Percentiles rank a stretch among this genome's conserved stretches.
These are phyloP conservation scores for Polyplosphaeria fusca DNA, from an alignment of 495 filamentous ascomycete genomes.

Conservation along the genomic window DNA sequence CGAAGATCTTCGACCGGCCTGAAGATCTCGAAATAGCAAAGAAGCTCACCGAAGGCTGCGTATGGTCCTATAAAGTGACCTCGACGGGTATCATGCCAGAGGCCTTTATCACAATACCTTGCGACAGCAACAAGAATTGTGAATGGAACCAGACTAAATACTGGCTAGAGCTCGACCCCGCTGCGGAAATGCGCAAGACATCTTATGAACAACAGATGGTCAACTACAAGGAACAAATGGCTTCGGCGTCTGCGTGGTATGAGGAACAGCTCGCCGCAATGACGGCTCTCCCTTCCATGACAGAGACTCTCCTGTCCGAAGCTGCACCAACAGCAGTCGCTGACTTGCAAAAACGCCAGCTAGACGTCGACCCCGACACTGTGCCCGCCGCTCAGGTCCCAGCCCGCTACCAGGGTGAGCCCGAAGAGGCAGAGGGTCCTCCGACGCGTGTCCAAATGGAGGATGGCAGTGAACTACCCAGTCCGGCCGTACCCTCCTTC, in stretches of 20 bases:
- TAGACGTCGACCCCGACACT: background rate
- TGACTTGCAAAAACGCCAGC: constrained; percentile 14
- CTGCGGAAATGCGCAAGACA: background rate
- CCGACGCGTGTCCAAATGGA: constrained; percentile 12
- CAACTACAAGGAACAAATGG: constrained; percentile 11
- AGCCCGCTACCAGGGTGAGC: background rate
- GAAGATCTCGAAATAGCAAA: constrained; percentile 77
- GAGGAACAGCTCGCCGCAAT: constrained; percentile 15
- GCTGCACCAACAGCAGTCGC: constrained; percentile 10
- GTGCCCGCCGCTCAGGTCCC: background rate
- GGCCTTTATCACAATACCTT: constrained; percentile 61
- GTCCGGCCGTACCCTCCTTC: constrained; percentile 10
- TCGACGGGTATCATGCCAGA: constrained; percentile 81
- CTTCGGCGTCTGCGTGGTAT: constrained; percentile 15
- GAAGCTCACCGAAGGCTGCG: constrained; percentile 86
- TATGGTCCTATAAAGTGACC: constrained; percentile 85
- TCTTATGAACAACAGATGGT: constrained; percentile 21
- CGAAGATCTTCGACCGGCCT: constrained; percentile 77
- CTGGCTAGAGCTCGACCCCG: constrained; percentile 29
- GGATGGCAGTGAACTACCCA: background rate
- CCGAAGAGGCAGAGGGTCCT: constrained; percentile 8
- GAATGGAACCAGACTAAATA: constrained; percentile 67
- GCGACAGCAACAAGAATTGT: constrained; percentile 63
- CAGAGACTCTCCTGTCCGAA: background rate
- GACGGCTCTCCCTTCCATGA: constrained; percentile 9